Evolutionary conservation across 805 yeast species (phyloP).

Genomic region (Hanseniaspora pseudoguilliermondii): DNA sequence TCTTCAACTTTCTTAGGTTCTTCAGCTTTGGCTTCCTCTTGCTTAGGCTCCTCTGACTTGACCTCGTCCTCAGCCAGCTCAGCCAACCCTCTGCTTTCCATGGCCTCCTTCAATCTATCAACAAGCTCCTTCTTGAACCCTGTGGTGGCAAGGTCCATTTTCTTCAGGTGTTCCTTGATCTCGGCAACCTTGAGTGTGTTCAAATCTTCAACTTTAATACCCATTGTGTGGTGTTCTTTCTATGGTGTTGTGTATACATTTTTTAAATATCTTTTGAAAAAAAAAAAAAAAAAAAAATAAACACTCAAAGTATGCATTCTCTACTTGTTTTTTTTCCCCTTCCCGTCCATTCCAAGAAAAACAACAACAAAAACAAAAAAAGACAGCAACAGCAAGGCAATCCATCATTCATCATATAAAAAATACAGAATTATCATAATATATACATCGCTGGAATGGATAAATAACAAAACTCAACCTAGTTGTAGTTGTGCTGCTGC

Average conservation of each 20-base stretch:
- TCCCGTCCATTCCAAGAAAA: too few species aligned
- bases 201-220: constrained; percentile 37
- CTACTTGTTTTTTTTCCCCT: too few species aligned
- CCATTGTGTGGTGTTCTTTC: not conserved
- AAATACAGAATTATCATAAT: too few species aligned
- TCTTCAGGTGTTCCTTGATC: constrained; percentile 62
- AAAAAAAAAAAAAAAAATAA: too few species aligned
- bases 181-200: constrained; percentile 68
- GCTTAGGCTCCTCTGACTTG: constrained; percentile 5
- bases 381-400: too few species aligned
- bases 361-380: too few species aligned
- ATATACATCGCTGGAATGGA: too few species aligned
- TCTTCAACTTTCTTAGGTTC: not conserved
- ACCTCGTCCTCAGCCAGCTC: constrained; percentile 17
- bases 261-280: too few species aligned
- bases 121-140: constrained; percentile 77
- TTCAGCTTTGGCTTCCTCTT: constrained; percentile 14
- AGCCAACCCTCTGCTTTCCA: constrained; percentile 25
- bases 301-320: too few species aligned
- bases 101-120: constrained; percentile 50
- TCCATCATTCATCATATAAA: too few species aligned
- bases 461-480: not conserved
- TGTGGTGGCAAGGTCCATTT: constrained; percentile 49
- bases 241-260: too few species aligned
- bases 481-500: constrained; percentile 6